Evolutionary conservation across 2,329 filamentous ascomycete genomes (phyloP).

Genomic region (Fusarium circinatum): DNA sequence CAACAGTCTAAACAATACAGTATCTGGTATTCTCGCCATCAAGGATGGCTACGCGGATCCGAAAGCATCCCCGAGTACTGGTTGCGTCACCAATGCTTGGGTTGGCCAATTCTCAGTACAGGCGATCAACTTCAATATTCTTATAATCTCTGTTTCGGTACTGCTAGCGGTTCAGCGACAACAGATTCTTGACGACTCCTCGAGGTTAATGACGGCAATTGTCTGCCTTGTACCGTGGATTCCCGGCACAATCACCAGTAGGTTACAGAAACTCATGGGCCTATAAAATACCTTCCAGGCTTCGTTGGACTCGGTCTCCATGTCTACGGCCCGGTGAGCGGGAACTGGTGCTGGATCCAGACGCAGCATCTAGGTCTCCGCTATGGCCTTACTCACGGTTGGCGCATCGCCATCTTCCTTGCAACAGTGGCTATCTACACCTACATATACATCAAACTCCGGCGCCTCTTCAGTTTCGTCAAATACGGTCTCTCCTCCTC

Average conservation of each 20-base stretch:
- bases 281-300: accelerated
- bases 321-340: neutral
- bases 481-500: neutral
- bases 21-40: neutral
- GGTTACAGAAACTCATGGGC: accelerated
- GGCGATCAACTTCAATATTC: neutral
- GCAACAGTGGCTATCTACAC: neutral
- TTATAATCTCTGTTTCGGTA: neutral
- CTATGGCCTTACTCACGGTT: neutral
- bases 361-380: neutral
- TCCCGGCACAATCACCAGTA: neutral
- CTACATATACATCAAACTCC: neutral
- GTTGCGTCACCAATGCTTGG: neutral
- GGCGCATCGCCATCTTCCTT: neutral
- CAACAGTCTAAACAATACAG: neutral
- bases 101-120: constrained; percentile 1
- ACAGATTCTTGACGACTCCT: neutral
- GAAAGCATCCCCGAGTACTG: neutral
- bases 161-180: neutral
- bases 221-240: neutral
- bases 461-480: neutral
- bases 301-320: neutral
- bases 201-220: neutral
- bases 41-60: neutral
- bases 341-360: neutral